Conservation (phyloP, 2,329 filamentous ascomycete genomes). For the Penicillium sp. region DNA sequence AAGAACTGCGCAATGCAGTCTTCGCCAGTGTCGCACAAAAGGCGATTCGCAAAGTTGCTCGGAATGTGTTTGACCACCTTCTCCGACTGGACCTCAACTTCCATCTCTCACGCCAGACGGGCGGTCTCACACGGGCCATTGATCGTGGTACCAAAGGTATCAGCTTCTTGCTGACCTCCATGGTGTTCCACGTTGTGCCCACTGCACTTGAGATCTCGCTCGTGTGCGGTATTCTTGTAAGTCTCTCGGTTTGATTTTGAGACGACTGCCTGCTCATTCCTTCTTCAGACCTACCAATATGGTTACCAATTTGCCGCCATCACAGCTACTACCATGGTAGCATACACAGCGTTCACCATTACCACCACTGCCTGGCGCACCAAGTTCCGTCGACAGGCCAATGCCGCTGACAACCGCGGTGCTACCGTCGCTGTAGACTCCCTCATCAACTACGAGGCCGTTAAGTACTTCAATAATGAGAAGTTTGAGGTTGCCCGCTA, state of each 20-base stretch:
- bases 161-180: constrained; percentile 93
- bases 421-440: constrained; percentile 96
- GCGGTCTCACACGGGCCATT: constrained; percentile 89
- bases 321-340: constrained; percentile 87
- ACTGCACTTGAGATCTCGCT: constrained; percentile 92
- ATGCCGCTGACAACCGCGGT: constrained; percentile 93
- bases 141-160: constrained; percentile 98
- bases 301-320: constrained; percentile 90
- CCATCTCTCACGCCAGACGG: constrained; percentile 92
- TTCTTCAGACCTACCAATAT: constrained; percentile 80
- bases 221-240: constrained; percentile 87
- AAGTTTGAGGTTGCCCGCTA: constrained; percentile 91
- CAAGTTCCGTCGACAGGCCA: constrained; percentile 92
- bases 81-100: constrained; percentile 90
- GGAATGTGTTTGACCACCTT: constrained; percentile 90
- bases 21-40: constrained; percentile 98
- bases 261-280: not conserved
- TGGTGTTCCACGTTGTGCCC: constrained; percentile 97
- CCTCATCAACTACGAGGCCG: constrained; percentile 97
- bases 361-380: constrained; percentile 96
- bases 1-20: constrained; percentile 92
- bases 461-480: constrained; percentile 99
- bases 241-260: constrained; percentile 16
- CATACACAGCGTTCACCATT: constrained; percentile 96
- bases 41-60: constrained; percentile 87